Conservation (phyloP, 768 basidiomycete genomes). For the Lyophyllum atratum region DNA sequence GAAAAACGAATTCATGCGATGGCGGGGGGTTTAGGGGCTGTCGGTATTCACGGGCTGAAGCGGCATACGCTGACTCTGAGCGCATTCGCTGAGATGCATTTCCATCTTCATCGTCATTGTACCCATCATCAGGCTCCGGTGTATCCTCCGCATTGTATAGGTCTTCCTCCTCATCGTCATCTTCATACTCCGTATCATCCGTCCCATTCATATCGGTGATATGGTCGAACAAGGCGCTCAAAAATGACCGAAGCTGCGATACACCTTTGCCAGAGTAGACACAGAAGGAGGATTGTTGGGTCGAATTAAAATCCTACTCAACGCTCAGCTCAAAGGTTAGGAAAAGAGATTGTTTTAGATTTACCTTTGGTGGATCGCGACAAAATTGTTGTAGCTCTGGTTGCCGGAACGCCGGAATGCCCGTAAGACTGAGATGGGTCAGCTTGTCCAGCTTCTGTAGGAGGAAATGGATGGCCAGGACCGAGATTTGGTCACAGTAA, state of each 20-base stretch:
- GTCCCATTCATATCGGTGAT: conserved; percentile 73
- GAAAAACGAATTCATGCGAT: conserved; percentile 36
- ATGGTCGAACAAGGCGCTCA: conserved; percentile 75
- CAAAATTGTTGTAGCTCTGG: conserved; percentile 88
- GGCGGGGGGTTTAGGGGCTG: conserved; percentile 27
- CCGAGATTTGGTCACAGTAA: conserved; percentile 94
- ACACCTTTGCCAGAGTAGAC: conserved; percentile 96
- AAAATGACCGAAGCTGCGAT: conserved; percentile 72
- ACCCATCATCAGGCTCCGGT: conserved; percentile 43
- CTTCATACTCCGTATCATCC: conserved; percentile 70
- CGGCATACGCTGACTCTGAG: conserved; percentile 24
- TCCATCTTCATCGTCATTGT: conserved; percentile 35
- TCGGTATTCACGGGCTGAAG: conserved; percentile 20
- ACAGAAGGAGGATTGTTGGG: conserved; percentile 89
- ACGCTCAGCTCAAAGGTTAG: background rate
- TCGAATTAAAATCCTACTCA: conserved; percentile 83
- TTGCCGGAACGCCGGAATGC: conserved; percentile 88
- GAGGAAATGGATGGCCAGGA: conserved; percentile 88
- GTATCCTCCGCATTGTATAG: conserved; percentile 50
- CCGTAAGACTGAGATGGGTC: conserved; percentile 96
- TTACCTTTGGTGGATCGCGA: conserved; percentile 80
- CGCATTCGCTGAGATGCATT: conserved; percentile 30
- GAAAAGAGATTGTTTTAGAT: conserved; percentile 23
- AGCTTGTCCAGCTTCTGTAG: conserved; percentile 87
- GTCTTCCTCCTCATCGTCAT: conserved; percentile 58